phyloP scores from a whole-genome alignment of 306 rosid species.

The barrel medic (Medicago truncatula) region MtrunA17r5.0-ANR NC_053049.1:2193501-2194000 shows the following conservation, averaged over 20 bases:
- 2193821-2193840: neutral
- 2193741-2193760: neutral
- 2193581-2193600: conserved; percentile 1
- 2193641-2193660: neutral
- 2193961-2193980: neutral
- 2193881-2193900: conserved; percentile 22
- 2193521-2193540: neutral
- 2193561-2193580: neutral
- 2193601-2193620: conserved; percentile 8
- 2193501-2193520: neutral
- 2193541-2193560: neutral
- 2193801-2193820: neutral
- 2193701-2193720: neutral
- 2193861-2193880: neutral
- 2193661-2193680: conserved; percentile 29
- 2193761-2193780: neutral
- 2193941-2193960: neutral
- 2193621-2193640: neutral
- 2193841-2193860: neutral
- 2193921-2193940: conserved; percentile 8
- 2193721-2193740: conserved; percentile 24
- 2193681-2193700: conserved; percentile 10
- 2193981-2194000: neutral
- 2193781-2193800: conserved; percentile 13
- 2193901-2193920: conserved; percentile 17